Evolutionary conservation across 805 yeast species (phyloP), one percentile per base, ranked within the genome.

Genomic region (Kazachstania bromeliacearum): DNA sequence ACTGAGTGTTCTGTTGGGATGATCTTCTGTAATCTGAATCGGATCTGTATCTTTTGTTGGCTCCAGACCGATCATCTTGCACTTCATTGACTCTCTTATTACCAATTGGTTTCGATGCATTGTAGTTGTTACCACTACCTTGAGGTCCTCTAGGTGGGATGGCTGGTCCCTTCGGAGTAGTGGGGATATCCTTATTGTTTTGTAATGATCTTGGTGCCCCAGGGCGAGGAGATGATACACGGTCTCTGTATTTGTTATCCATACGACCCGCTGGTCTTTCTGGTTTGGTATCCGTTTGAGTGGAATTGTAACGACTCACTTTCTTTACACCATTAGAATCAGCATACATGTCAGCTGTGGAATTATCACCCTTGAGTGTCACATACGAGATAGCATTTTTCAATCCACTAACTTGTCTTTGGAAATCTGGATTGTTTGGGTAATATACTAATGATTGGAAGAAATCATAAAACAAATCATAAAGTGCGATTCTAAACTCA

Each of bases 31-130:
- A 15, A 14, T 28, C 36, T 31, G 12, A 15, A 14, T 13, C 7
- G 34, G n/a, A 14, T 13, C 14, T 20, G 7, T 7, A 19, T n/a
- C 26, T 28, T 14, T 27, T 21, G 21, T 27, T 15, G 21, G 32
- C 40, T 28, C 47, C 42, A 13, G 43, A 36, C 6, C 43, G 34
- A 4, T 37, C 39, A 15, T 20, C 13, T n/a, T 35, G 37, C 18
- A 32, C 31, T 13, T 20, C 34, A 15, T 19, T 27, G 5, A 12
- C 23, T 21, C 26, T 31, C 14, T 18, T 20, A 13, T 26, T 13
- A 21, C 10, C 13, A 15, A 18, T 24, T 9, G 28, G 8, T 24
- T n/a, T n/a, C n/a, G n/a, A n/a, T n/a, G n/a, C n/a, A n/a, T n/a
- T n/a, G n/a, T n/a, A n/a, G n/a, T n/a, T n/a, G n/a, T n/a, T 16